Conservation (phyloP, 257 asterid species). For the Salvia hispanica region DNA sequence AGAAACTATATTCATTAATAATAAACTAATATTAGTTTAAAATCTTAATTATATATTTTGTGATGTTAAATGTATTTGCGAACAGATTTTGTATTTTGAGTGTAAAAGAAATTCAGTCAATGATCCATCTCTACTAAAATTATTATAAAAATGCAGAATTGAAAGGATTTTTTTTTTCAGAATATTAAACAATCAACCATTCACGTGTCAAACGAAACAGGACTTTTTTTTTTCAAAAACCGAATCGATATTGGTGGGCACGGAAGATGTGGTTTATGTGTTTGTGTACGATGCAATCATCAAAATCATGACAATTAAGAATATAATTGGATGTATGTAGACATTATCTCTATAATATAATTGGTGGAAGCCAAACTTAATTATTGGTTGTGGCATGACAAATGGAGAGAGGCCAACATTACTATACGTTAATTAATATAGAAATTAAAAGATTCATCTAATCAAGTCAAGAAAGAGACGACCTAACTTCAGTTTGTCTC, state of each 20-base stretch:
- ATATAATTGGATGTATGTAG: slow-evolving; percentile 19
- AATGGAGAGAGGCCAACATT: slow-evolving; percentile 23
- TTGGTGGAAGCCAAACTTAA: slow-evolving; percentile 23
- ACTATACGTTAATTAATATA: neutral
- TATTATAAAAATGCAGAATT: too few relatives aligned
- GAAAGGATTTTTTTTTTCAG: too few relatives aligned
- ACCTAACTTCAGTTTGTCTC: slow-evolving; percentile 50
- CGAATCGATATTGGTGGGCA: slow-evolving; percentile 26
- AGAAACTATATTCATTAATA: too few relatives aligned
- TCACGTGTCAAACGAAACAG: neutral
- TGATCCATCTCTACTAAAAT: too few relatives aligned
- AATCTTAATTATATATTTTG: too few relatives aligned
- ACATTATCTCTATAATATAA: neutral
- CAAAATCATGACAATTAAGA: slow-evolving; percentile 20
- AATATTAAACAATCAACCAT: too few relatives aligned
- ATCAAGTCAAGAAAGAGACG: slow-evolving; percentile 27
- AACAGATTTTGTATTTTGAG: too few relatives aligned
- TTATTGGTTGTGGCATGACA: slow-evolving; percentile 23
- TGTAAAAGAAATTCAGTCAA: too few relatives aligned
- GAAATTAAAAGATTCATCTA: neutral
- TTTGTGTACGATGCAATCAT: slow-evolving; percentile 6
- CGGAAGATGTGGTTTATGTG: slow-evolving; percentile 18
- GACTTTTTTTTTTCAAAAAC: too few relatives aligned
- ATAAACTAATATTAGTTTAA: too few relatives aligned
- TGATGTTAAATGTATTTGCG: too few relatives aligned